Evolutionary conservation across 2,329 filamentous ascomycete genomes (phyloP).

Genomic region (Fusarium redolens): DNA sequence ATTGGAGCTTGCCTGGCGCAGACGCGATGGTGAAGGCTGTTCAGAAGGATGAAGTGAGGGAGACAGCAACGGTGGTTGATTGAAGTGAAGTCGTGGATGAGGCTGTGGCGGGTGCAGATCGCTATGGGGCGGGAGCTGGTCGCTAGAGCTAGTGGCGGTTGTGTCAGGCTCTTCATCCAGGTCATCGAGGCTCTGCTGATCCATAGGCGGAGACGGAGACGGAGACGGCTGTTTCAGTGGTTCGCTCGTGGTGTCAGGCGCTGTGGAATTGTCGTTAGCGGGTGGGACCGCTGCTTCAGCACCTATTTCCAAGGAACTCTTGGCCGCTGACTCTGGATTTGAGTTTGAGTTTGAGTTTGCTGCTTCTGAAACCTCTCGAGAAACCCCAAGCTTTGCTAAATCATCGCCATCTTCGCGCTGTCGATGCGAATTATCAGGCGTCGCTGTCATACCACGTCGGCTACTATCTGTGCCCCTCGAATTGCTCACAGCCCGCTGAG

Average conservation of each 20-base stretch:
- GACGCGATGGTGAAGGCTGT: slow-evolving; percentile 36
- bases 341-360: slow-evolving; percentile 24
- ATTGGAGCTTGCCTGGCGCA: slow-evolving; percentile 38
- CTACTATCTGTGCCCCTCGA: slow-evolving; percentile 37
- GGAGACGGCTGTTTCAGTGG: slow-evolving; percentile 36
- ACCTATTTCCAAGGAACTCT: slow-evolving; percentile 29
- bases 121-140: slow-evolving; percentile 36
- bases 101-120: slow-evolving; percentile 42
- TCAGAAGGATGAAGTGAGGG: slow-evolving; percentile 33
- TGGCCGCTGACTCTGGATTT: neutral
- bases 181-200: slow-evolving; percentile 37
- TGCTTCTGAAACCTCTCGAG: slow-evolving; percentile 22
- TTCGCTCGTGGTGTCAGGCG: slow-evolving; percentile 18
- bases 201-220: slow-evolving; percentile 24
- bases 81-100: slow-evolving; percentile 29
- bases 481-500: slow-evolving; percentile 38
- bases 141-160: slow-evolving; percentile 41
- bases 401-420: slow-evolving; percentile 22
- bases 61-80: slow-evolving; percentile 35
- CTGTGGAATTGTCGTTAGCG: slow-evolving; percentile 29
- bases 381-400: slow-evolving; percentile 17
- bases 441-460: slow-evolving; percentile 30
- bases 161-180: slow-evolving; percentile 32
- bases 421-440: slow-evolving; percentile 27
- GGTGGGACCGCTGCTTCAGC: slow-evolving; percentile 36